A percentile compares a stretch with the other conserved stretches of the same genome.
Conservation (phyloP, 352 stramenopile species). For the Phytophthora crassamura region DNA sequence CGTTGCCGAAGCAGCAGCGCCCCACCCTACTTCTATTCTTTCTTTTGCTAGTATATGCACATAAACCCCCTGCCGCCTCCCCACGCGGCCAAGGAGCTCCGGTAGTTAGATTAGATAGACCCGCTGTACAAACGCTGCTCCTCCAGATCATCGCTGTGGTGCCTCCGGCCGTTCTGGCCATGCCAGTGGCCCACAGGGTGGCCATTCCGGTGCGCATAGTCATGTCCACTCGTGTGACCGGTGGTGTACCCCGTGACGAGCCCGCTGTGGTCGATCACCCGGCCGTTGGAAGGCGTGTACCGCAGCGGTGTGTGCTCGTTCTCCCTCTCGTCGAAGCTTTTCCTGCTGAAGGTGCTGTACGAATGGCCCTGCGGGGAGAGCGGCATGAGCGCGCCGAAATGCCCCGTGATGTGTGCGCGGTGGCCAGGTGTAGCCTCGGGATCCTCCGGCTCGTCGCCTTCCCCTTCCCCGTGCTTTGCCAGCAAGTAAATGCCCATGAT, state of each 20-base stretch:
- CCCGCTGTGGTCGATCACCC: slow-evolving; percentile 26
- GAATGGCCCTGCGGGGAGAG: slow-evolving; percentile 61
- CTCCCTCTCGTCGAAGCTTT: slow-evolving; percentile 60
- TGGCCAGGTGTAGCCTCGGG: slow-evolving; percentile 46
- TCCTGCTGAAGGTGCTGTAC: slow-evolving; percentile 46
- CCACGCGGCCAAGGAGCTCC: not conserved
- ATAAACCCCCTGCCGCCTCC: slow-evolving; percentile 12
- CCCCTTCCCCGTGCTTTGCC: slow-evolving; percentile 74
- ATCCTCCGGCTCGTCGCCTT: slow-evolving; percentile 42
- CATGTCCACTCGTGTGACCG: slow-evolving; percentile 16
- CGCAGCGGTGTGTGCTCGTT: slow-evolving; percentile 51
- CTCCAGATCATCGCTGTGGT: slow-evolving; percentile 29
- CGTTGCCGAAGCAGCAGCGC: slow-evolving; percentile 9
- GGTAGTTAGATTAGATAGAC: slow-evolving; percentile 34
- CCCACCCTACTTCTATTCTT: slow-evolving; percentile 34
- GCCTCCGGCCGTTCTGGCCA: slow-evolving; percentile 28
- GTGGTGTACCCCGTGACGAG: slow-evolving; percentile 22
- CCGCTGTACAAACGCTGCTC: slow-evolving; percentile 39
- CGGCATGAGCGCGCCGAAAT: slow-evolving; percentile 85
- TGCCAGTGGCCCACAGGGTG: slow-evolving; percentile 30
- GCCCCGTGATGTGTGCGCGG: slow-evolving; percentile 56
- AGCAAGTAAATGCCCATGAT: slow-evolving; percentile 86
- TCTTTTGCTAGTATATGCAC: slow-evolving; percentile 34
- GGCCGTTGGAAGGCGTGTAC: slow-evolving; percentile 33
- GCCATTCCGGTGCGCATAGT: slow-evolving; percentile 20